Evolutionary conservation across 2,329 filamentous ascomycete genomes (phyloP).

Genomic region (Cytospora piceae): DNA sequence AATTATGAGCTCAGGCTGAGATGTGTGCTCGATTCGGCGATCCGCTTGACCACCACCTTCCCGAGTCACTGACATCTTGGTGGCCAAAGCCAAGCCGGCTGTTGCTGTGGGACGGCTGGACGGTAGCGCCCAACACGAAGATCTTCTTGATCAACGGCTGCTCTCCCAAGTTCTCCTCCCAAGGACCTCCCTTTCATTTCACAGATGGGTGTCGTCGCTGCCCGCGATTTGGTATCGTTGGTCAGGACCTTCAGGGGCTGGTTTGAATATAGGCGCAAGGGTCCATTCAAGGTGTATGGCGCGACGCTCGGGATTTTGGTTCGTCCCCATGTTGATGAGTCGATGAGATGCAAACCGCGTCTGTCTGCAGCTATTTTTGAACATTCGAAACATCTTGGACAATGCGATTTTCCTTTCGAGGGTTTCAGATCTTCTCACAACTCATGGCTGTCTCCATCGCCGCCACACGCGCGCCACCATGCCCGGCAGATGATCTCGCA

Average conservation of each 20-base stretch:
- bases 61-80: slow-evolving; percentile 16
- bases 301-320: slow-evolving; percentile 17
- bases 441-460: neutral
- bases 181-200: slow-evolving; percentile 2
- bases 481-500: slow-evolving; percentile 15
- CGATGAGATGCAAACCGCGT: neutral
- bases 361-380: slow-evolving; percentile 1
- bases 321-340: slow-evolving; percentile 1
- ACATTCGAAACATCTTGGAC: slow-evolving; percentile 19
- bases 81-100: slow-evolving; percentile 10
- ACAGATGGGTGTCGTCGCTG: neutral
- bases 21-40: slow-evolving; percentile 27
- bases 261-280: slow-evolving; percentile 20
- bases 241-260: slow-evolving; percentile 22
- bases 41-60: slow-evolving; percentile 15
- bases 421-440: slow-evolving; percentile 1
- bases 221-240: neutral
- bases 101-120: neutral
- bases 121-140: neutral
- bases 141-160: neutral
- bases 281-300: slow-evolving; percentile 19
- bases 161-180: neutral
- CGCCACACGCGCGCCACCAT: neutral
- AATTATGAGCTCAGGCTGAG: slow-evolving; percentile 29
- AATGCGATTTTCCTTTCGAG: neutral